Conservation (phyloP, 352 stramenopile genomes). For the Globisporangium abappressorium region DNA sequence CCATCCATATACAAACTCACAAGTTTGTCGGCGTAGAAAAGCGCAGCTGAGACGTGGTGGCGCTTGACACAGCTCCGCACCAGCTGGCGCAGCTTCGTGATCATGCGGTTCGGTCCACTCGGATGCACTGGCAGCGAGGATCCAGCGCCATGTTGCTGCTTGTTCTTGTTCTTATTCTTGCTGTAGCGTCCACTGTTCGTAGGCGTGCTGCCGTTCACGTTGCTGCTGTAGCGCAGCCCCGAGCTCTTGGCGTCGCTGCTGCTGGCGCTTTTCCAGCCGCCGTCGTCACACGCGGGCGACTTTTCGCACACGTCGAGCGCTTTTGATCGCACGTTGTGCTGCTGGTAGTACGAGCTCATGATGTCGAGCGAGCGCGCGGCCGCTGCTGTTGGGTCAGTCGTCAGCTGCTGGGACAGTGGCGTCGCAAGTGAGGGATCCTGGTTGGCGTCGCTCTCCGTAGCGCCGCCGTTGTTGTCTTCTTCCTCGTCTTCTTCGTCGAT, state of each 20-base stretch:
- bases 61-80: constrained; percentile 45
- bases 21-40: constrained; percentile 84
- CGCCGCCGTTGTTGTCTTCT: constrained; percentile 4
- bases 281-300: constrained; percentile 10
- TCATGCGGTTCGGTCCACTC: constrained; percentile 12
- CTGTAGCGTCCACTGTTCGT: constrained; percentile 2
- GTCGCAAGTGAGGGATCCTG: not conserved
- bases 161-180: constrained; percentile 5
- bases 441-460: constrained; percentile 4
- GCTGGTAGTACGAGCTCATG: constrained; percentile 14
- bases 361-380: constrained; percentile 4
- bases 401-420: not conserved
- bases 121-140: constrained; percentile 5
- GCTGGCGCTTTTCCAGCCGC: constrained; percentile 16
- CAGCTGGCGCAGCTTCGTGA: constrained; percentile 37
- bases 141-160: not conserved
- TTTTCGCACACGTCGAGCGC: constrained; percentile 11
- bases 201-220: constrained; percentile 20
- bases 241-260: constrained; percentile 15
- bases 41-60: constrained; percentile 50
- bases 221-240: constrained; percentile 18
- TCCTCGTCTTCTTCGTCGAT: constrained; percentile 18
- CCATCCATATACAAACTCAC: constrained; percentile 17
- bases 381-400: not conserved
- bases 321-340: constrained; percentile 12